Evolutionary conservation across 257 asterid genomes (phyloP).

Genomic region (Gentiana macrophylla): DNA sequence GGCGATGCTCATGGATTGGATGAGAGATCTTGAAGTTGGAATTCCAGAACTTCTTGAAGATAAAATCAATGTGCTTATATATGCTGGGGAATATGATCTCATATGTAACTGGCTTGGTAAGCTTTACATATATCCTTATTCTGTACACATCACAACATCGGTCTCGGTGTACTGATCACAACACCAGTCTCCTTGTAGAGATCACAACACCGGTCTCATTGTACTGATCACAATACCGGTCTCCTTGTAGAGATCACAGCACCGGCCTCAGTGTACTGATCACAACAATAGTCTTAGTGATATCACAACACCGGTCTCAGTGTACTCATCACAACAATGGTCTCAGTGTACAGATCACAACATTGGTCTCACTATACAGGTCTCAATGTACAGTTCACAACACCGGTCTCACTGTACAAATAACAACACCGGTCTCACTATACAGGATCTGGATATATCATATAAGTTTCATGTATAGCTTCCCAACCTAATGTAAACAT

Average conservation of each 20-base stretch:
- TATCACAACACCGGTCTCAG: background rate
- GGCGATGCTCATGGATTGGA: slow-evolving; percentile 39
- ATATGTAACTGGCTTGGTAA: slow-evolving; percentile 75
- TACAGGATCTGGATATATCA: no score
- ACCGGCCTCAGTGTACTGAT: background rate
- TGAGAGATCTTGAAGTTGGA: slow-evolving; percentile 37
- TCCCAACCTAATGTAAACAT: no score
- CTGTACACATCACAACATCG: no score
- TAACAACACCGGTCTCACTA: background rate
- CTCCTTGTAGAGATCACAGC: no score
- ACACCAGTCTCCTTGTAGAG: background rate
- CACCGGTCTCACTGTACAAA: background rate
- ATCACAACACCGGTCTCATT: background rate
- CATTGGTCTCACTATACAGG: background rate
- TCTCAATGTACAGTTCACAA: no score
- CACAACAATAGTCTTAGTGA: background rate
- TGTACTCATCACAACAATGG: background rate
- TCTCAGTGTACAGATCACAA: background rate
- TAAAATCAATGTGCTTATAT: slow-evolving; percentile 41
- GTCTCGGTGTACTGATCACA: background rate
- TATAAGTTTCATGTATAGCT: no score
- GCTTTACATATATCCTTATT: background rate
- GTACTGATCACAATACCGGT: background rate
- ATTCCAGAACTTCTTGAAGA: slow-evolving; percentile 53
- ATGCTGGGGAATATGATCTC: slow-evolving; percentile 74